These are phyloP conservation scores for Ophiostoma ulmi DNA, from an alignment of 2,329 filamentous ascomycete species.

Conservation along the genomic window DNA sequence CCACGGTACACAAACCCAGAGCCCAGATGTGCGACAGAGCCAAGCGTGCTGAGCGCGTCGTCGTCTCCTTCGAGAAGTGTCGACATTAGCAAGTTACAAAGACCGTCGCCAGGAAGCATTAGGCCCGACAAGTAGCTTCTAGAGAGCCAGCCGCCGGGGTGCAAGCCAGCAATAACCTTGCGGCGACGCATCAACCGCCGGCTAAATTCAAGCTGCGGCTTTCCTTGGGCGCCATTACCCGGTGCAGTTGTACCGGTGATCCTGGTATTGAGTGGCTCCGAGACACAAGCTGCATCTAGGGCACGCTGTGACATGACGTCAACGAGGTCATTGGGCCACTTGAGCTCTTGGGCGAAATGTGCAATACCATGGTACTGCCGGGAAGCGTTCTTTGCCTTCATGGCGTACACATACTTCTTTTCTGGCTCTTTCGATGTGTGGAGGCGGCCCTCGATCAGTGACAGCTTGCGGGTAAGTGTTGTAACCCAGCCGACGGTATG, in stretches of 20 bases:
- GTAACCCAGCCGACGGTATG: slow-evolving; percentile 50
- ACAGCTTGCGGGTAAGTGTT: slow-evolving; percentile 52
- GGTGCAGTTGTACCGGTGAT: slow-evolving; percentile 33
- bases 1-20: slow-evolving; percentile 59
- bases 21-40: slow-evolving; percentile 57
- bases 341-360: slow-evolving; percentile 58
- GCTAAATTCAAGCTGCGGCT: slow-evolving; percentile 28
- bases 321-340: slow-evolving; percentile 51
- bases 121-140: slow-evolving; percentile 63
- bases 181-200: slow-evolving; percentile 42
- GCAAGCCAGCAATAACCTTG: slow-evolving; percentile 53
- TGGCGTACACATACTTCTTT: slow-evolving; percentile 42
- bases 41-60: slow-evolving; percentile 54
- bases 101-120: slow-evolving; percentile 58
- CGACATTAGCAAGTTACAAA: slow-evolving; percentile 61
- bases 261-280: slow-evolving; percentile 38
- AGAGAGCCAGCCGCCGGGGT: slow-evolving; percentile 60
- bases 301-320: slow-evolving; percentile 15
- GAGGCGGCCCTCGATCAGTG: slow-evolving; percentile 33
- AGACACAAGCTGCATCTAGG: neutral
- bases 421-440: slow-evolving; percentile 29
- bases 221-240: slow-evolving; percentile 23
- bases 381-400: slow-evolving; percentile 51
- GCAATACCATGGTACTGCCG: slow-evolving; percentile 58
- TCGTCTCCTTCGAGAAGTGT: slow-evolving; percentile 60